Evolutionary conservation across 306 rosid species (phyloP).

Genomic region (Quercus variabilis): DNA sequence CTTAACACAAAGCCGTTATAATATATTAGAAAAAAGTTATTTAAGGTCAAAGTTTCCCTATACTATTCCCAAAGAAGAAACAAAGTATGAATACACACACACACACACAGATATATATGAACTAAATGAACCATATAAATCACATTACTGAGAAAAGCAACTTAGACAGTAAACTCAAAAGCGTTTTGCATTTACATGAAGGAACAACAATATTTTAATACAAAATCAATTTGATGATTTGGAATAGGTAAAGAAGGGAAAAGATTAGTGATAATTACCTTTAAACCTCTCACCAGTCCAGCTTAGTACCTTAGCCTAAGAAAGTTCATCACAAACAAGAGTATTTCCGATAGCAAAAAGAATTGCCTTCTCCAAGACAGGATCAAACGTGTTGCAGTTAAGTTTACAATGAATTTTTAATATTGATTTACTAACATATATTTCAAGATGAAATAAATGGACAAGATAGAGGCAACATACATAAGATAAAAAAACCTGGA

Average conservation of each 20-base stretch:
- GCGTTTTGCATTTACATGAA: no score
- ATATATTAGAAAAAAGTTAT: no score
- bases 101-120: no score
- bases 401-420: constrained; percentile 42
- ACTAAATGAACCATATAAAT: no score
- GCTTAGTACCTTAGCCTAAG: constrained; percentile 89
- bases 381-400: constrained; percentile 83
- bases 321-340: constrained; percentile 93
- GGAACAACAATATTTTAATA: neutral
- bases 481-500: neutral
- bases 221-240: neutral
- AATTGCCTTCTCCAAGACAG: constrained; percentile 93
- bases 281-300: constrained; percentile 97
- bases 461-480: constrained; percentile 8
- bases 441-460: neutral
- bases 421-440: constrained; percentile 6
- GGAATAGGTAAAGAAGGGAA: neutral
- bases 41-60: no score
- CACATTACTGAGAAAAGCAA: no score
- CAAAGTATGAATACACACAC: no score
- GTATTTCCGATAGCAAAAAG: constrained; percentile 94
- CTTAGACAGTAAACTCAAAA: no score
- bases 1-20: no score
- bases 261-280: constrained; percentile 44
- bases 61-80: no score